Conservation (phyloP, 495 filamentous ascomycete genomes). For the Penicillium diatomitis region DNA sequence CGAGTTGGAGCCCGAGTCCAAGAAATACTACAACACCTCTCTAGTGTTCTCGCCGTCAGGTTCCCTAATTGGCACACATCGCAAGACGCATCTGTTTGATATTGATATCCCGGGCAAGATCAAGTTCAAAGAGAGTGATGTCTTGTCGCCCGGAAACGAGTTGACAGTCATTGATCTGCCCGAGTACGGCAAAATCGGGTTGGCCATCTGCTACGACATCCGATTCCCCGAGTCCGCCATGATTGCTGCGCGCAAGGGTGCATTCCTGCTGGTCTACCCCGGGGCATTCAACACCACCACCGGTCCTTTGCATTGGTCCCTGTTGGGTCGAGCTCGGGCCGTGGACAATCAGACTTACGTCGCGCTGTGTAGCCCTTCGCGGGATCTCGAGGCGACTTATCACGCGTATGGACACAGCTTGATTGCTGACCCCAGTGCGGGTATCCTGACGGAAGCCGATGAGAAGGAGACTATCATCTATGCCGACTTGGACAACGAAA, state of each 20-base stretch:
- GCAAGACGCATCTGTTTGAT: conserved; percentile 98
- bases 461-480: conserved; percentile 69
- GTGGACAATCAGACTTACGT: conserved; percentile 95
- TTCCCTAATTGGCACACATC: conserved; percentile 70
- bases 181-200: conserved; percentile 72
- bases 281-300: conserved; percentile 95
- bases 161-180: conserved; percentile 75
- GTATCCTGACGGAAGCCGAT: conserved; percentile 62
- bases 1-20: conserved; percentile 52
- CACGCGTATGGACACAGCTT: conserved; percentile 88
- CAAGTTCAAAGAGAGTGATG: conserved; percentile 80
- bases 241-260: conserved; percentile 74
- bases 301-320: conserved; percentile 81
- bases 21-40: conserved; percentile 86
- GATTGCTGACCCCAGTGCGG: conserved; percentile 81
- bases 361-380: conserved; percentile 80
- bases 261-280: conserved; percentile 82
- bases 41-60: conserved; percentile 75
- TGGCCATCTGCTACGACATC: conserved; percentile 96
- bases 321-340: conserved; percentile 74
- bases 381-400: conserved; percentile 69
- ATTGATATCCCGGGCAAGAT: conserved; percentile 97
- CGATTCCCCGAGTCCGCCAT: conserved; percentile 92
- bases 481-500: conserved; percentile 60
- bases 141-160: conserved; percentile 72